Evolutionary conservation across 2,329 filamentous ascomycete genomes (phyloP).

Genomic region (Aspergillus ibericus): DNA sequence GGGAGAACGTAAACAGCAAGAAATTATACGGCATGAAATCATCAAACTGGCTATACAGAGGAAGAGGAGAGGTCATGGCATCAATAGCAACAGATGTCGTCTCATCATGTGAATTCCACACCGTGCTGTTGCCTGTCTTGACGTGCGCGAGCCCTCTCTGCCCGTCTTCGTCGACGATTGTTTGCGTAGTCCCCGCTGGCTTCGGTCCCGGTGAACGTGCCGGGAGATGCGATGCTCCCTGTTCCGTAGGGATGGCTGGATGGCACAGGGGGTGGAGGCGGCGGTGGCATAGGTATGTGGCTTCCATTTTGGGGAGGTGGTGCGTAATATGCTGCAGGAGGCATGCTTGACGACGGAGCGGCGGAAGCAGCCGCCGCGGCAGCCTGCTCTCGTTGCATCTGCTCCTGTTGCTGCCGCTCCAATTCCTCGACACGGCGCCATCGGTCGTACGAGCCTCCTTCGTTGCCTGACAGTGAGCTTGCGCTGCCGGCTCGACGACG

Average conservation of each 20-base stretch:
- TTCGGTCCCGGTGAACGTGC: constrained; percentile 50
- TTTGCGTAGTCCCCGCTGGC: constrained; percentile 53
- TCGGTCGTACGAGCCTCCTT: constrained; percentile 39
- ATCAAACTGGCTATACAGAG: constrained; percentile 12
- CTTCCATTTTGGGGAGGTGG: constrained; percentile 25
- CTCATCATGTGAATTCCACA: constrained; percentile 50
- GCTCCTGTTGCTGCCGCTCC: constrained; percentile 49
- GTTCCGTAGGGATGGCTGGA: constrained; percentile 43
- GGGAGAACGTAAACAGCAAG: background rate
- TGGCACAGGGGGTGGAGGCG: constrained; percentile 39
- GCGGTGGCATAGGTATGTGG: constrained; percentile 25
- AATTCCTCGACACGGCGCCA: constrained; percentile 52
- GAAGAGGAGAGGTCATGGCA: background rate
- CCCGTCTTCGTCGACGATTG: constrained; percentile 54
- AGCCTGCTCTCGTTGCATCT: constrained; percentile 41
- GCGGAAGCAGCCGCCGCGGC: constrained; percentile 30
- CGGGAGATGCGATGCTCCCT: constrained; percentile 43
- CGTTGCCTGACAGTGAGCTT: constrained; percentile 44
- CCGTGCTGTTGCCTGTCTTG: constrained; percentile 47
- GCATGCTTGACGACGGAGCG: constrained; percentile 25
- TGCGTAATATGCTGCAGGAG: constrained; percentile 25
- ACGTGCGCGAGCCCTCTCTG: constrained; percentile 51
- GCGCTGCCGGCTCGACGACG: constrained; percentile 43
- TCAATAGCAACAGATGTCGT: background rate
- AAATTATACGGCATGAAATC: constrained; percentile 5